phyloP scores from a whole-genome alignment of 2,329 filamentous ascomycete species.

The Xylogone sp. region DNA sequence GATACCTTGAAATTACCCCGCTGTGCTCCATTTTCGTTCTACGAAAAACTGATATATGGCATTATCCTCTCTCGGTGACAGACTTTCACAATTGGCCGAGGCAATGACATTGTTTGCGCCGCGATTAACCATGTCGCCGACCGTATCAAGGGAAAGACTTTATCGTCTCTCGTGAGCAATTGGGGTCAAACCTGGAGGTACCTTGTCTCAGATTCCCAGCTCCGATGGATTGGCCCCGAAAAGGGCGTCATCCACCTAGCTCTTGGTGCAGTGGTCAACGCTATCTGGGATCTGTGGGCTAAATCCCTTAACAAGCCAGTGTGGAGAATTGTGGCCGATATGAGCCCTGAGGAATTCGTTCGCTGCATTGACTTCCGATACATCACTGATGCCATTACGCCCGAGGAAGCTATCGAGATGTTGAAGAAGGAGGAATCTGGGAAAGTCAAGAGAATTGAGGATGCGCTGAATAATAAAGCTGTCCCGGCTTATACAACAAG shows the following conservation, averaged over 20 bases:
- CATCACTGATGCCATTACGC: constrained; percentile 84
- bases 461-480: constrained; percentile 67
- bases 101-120: constrained; percentile 84
- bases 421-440: constrained; percentile 60
- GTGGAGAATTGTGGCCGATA: constrained; percentile 82
- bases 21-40: background rate
- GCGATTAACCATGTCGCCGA: constrained; percentile 74
- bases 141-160: constrained; percentile 67
- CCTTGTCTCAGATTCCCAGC: constrained; percentile 82
- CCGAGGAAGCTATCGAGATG: constrained; percentile 71
- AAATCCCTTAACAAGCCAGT: constrained; percentile 81
- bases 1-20: background rate
- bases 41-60: background rate
- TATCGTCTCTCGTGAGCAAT: constrained; percentile 70
- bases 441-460: constrained; percentile 66
- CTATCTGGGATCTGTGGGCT: constrained; percentile 88
- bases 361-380: constrained; percentile 87
- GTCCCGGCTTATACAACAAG: constrained; percentile 87
- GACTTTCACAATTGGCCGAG: constrained; percentile 77
- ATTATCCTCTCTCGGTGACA: background rate
- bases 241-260: constrained; percentile 91
- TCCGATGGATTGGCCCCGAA: constrained; percentile 89
- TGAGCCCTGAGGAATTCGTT: constrained; percentile 82
- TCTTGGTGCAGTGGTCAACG: constrained; percentile 81
- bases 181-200: constrained; percentile 87